Conservation (phyloP, 768 basidiomycete species). For the Hortiboletus flavorubellus region DNA sequence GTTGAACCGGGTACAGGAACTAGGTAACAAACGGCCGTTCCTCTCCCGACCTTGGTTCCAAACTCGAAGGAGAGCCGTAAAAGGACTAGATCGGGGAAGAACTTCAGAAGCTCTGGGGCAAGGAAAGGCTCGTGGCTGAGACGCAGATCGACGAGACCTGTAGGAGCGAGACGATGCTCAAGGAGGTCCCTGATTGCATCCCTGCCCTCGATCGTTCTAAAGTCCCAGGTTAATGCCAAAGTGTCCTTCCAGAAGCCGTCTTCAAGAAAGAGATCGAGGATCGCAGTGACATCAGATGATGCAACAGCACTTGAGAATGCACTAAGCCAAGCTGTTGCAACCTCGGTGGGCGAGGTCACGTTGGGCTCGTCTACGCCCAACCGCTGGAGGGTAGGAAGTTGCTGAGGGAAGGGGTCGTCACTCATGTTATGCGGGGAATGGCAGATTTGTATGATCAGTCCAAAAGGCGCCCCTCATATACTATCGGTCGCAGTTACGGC, state of each 20-base stretch:
- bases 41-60: slow-evolving; percentile 45
- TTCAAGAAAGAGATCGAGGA: slow-evolving; percentile 28
- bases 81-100: slow-evolving; percentile 56
- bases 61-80: slow-evolving; percentile 56
- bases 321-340: slow-evolving; percentile 26
- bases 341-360: slow-evolving; percentile 16
- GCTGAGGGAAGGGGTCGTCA: slow-evolving; percentile 21
- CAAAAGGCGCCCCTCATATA: background rate
- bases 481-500: background rate
- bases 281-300: slow-evolving; percentile 12
- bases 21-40: slow-evolving; percentile 52
- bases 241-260: slow-evolving; percentile 50
- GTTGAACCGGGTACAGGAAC: slow-evolving; percentile 39
- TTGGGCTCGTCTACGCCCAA: slow-evolving; percentile 24
- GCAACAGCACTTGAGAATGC: slow-evolving; percentile 22
- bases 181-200: slow-evolving; percentile 39
- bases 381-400: slow-evolving; percentile 29
- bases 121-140: slow-evolving; percentile 25
- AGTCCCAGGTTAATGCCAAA: slow-evolving; percentile 53
- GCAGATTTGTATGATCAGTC: background rate
- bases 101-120: slow-evolving; percentile 33
- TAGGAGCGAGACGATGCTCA: slow-evolving; percentile 34
- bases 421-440: slow-evolving; percentile 10
- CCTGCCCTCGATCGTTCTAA: slow-evolving; percentile 45
- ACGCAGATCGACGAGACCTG: slow-evolving; percentile 14